Base-by-base conservation (phyloP, 2,329 filamentous ascomycete species). In the Cladorrhinum sp. region DNA sequence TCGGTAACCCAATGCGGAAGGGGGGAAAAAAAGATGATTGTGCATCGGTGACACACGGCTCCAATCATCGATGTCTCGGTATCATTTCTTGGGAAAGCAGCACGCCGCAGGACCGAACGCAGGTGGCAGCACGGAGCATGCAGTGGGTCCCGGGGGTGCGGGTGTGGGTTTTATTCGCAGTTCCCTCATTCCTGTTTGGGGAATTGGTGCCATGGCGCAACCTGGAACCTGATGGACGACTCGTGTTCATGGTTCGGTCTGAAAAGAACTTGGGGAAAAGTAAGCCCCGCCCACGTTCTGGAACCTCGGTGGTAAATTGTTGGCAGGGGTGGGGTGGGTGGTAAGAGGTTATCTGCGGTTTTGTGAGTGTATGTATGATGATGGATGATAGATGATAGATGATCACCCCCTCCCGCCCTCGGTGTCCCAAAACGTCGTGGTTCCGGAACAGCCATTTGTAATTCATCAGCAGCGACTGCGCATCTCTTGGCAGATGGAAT, bases 31-130 rank as follows among this genome's bases (percentile, higher is more conserved):
- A 46, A 18, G 33, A 46, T n/a, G 16, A 12, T n/a, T 14, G 42
- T 46, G 42, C n/a, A 46, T 46, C n/a, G 16, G 36, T 42, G 36
- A 3, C 36, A 42, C 36, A n/a, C n/a, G n/a, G n/a, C n/a, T 12
- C 36, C 10, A 42, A 42, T 42, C 36, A 42, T 42, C 36, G 16
- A 42, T 46, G 42, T 46, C 42, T 46, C 53, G 53, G 39, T 39
- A 36, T 55, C 33, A 36, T 39, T 42, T 42, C 53, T 39, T 55
- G 53, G 53, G 36, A 24, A 39, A 39, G 52, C 33, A 42, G 33
- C 53, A 23, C 53, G 20, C 53, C 21, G 12, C 53, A 39, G 21
- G 30, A 20, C 30, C 20, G 16, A 9, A 42, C 50, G n/a, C 18
- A 12, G 36, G 4, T 16, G n/a, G 3, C 42, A 46, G 42, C n/a